These are phyloP conservation scores for Candida krabiensis DNA, from an alignment of 805 yeast genomes.

Conservation along the genomic window DNA sequence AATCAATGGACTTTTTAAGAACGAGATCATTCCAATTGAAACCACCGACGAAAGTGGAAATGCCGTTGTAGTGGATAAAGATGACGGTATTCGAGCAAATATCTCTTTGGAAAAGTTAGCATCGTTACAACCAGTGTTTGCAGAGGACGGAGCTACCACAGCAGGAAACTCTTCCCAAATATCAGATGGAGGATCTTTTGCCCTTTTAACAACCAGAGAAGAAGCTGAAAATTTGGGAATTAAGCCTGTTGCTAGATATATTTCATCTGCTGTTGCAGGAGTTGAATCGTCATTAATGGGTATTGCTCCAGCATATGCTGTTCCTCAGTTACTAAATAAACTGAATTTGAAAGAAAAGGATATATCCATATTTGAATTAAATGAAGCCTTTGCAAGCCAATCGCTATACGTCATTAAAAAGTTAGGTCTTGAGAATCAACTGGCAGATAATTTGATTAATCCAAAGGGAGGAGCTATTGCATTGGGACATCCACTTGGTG, in stretches of 20 bases:
- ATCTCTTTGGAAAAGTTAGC: constrained; percentile 27
- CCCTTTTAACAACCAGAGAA: constrained; percentile 35
- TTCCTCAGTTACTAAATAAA: constrained; percentile 26
- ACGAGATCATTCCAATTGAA: constrained; percentile 28
- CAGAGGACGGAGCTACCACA: constrained; percentile 33
- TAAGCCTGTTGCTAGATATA: constrained; percentile 33
- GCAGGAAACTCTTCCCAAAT: constrained; percentile 40
- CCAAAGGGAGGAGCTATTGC: constrained; percentile 94
- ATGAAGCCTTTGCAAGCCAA: constrained; percentile 40
- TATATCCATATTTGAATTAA: constrained; percentile 34
- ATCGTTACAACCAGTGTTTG: constrained; percentile 29
- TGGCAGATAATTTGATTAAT: constrained; percentile 52
- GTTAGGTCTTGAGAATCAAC: constrained; percentile 20
- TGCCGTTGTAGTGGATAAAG: constrained; percentile 13
- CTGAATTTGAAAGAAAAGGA: constrained; percentile 29
- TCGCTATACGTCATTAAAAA: constrained; percentile 23
- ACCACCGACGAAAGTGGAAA: constrained; percentile 13
- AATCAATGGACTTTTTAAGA: constrained; percentile 25
- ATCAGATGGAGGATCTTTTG: constrained; percentile 39
- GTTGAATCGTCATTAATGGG: constrained; percentile 39
- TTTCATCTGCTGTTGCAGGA: constrained; percentile 34
- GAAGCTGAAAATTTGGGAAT: constrained; percentile 34
- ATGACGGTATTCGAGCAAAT: constrained; percentile 25
- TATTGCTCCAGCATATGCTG: constrained; percentile 36
- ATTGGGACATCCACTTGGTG: constrained; percentile 84